Conservation (phyloP, 2,329 filamentous ascomycete genomes). For the Alternaria ventricosa region DNA sequence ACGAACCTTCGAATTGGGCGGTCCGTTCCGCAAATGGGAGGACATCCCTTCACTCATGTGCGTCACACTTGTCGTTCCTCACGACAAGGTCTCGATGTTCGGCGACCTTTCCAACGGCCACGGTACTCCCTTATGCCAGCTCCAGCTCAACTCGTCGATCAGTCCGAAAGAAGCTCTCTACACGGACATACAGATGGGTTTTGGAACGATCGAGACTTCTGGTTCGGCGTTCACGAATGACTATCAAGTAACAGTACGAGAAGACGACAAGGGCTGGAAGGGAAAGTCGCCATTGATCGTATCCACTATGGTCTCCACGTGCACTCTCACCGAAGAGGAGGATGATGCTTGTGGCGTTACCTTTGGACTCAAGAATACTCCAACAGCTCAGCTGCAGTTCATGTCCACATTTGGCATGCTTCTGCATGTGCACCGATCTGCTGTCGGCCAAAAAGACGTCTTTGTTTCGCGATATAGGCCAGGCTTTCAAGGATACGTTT, state of each 20-base stretch:
- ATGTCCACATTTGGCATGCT: neutral
- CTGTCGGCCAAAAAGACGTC: conserved; percentile 17
- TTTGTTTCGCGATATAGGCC: conserved; percentile 37
- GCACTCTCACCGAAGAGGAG: neutral
- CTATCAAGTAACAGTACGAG: conserved; percentile 10
- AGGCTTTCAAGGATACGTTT: conserved; percentile 21
- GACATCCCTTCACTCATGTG: conserved; percentile 17
- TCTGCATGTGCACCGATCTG: conserved; percentile 10
- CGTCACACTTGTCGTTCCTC: conserved; percentile 22
- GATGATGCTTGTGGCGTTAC: neutral
- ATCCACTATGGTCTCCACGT: conserved; percentile 16
- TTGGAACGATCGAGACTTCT: conserved; percentile 10
- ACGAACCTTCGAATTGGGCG: neutral
- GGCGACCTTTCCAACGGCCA: neutral
- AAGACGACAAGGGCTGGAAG: conserved; percentile 14
- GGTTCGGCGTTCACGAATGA: conserved; percentile 11
- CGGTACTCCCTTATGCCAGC: conserved; percentile 12
- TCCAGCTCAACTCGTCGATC: conserved; percentile 10
- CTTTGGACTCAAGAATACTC: conserved; percentile 12
- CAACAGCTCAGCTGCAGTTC: neutral
- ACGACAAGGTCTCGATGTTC: conserved; percentile 7
- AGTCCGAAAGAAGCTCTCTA: conserved; percentile 3
- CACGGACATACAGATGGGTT: conserved; percentile 18
- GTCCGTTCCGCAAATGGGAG: conserved; percentile 20
- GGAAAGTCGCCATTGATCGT: conserved; percentile 17